Conservation (phyloP, 768 basidiomycete species). For the Hericium coralloides region DNA sequence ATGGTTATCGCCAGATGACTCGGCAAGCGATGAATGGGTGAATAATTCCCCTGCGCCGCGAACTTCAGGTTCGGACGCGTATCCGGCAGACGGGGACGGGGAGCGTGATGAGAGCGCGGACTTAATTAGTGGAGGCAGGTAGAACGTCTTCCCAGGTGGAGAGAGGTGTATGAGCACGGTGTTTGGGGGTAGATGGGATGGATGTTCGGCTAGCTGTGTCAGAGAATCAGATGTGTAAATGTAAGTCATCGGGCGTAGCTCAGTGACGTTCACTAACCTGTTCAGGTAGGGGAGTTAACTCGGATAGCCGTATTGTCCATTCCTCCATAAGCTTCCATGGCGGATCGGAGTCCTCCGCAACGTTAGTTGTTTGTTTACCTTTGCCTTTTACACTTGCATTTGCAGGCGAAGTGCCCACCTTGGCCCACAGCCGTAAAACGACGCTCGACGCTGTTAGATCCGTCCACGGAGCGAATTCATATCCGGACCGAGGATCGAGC, state of each 20-base stretch:
- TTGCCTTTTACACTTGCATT: conserved; percentile 7
- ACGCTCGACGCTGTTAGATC: conserved; percentile 45
- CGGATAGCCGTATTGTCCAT: conserved; percentile 55
- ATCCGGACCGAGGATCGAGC: conserved; percentile 41
- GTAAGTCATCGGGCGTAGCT: neutral
- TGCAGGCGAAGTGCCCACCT: conserved; percentile 2
- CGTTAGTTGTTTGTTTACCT: conserved; percentile 9
- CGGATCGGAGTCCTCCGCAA: conserved; percentile 14
- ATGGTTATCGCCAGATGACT: conserved; percentile 6
- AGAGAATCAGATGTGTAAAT: neutral
- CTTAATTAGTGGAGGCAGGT: conserved; percentile 32
- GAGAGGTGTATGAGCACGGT: conserved; percentile 59
- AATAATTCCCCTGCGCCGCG: conserved; percentile 23
- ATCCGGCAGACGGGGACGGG: conserved; percentile 52
- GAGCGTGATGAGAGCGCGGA: conserved; percentile 26
- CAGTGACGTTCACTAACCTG: conserved; percentile 39
- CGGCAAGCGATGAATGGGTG: conserved; percentile 4
- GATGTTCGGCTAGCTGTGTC: conserved; percentile 28
- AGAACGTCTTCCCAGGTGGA: conserved; percentile 52
- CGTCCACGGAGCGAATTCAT: conserved; percentile 46
- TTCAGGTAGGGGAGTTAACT: conserved; percentile 48
- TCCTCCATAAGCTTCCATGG: conserved; percentile 60
- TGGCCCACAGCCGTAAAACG: conserved; percentile 53
- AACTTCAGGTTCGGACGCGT: conserved; percentile 65
- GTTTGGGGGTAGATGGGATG: conserved; percentile 56